Percentiles rank a stretch among this genome's conserved stretches.
phyloP scores from a whole-genome alignment of 2,329 filamentous ascomycete genomes.

The Trichoderma aggressivum region DNA sequence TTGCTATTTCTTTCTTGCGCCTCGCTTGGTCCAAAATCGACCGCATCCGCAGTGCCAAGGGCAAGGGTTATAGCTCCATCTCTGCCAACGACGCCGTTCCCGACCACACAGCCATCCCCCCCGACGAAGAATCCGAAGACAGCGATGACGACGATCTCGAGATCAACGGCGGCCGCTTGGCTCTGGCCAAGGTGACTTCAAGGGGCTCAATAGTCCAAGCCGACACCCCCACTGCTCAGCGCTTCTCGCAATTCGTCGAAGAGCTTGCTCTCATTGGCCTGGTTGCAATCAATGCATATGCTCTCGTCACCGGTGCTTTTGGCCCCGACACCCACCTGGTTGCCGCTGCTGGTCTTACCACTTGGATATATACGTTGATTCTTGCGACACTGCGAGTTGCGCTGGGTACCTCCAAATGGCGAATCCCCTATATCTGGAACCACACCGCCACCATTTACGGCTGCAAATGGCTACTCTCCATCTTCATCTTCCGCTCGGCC shows the following conservation, averaged over 20 bases:
- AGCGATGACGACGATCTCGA: conserved; percentile 60
- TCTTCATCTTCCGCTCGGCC: conserved; percentile 79
- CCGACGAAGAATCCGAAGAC: conserved; percentile 38
- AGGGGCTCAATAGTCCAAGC: conserved; percentile 65
- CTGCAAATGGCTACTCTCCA: conserved; percentile 72
- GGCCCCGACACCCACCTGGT: conserved; percentile 56
- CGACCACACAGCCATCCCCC: conserved; percentile 52
- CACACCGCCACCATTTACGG: conserved; percentile 85
- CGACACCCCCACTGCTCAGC: conserved; percentile 71
- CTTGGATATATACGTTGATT: conserved; percentile 77
- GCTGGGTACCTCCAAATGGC: conserved; percentile 62
- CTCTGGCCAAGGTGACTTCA: conserved; percentile 59
- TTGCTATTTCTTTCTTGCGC: conserved; percentile 66
- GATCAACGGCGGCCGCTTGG: conserved; percentile 55
- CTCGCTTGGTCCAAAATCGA: conserved; percentile 58
- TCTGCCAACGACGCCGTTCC: conserved; percentile 42
- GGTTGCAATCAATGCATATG: conserved; percentile 64
- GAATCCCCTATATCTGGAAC: conserved; percentile 77
- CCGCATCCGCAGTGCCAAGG: conserved; percentile 48
- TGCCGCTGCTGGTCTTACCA: conserved; percentile 63
- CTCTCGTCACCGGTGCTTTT: conserved; percentile 59
- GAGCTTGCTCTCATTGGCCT: conserved; percentile 70
- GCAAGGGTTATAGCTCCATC: conserved; percentile 56
- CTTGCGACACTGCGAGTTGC: conserved; percentile 71
- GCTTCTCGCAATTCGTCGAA: conserved; percentile 68